Percentiles rank a stretch among this genome's conserved stretches.
These are phyloP conservation scores for Agaricus subrufescens DNA, from an alignment of 768 basidiomycete species.

Conservation along the genomic window DNA sequence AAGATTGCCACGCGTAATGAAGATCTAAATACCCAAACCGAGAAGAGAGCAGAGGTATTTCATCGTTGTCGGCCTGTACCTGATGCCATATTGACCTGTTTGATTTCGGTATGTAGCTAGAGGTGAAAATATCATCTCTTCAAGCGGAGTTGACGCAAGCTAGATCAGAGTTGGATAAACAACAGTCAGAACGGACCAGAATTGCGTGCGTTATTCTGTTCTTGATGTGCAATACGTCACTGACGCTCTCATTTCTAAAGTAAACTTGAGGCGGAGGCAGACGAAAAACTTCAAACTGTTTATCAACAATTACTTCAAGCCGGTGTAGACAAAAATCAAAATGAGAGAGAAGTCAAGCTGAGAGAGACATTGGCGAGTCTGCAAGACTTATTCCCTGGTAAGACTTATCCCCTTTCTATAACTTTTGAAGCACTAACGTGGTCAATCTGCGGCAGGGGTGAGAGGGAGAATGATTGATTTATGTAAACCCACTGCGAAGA, in stretches of 20 bases:
- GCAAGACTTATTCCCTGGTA: slow-evolving; percentile 88
- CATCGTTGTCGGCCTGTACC: slow-evolving; percentile 7
- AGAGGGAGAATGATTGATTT: slow-evolving; percentile 90
- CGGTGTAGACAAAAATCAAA: slow-evolving; percentile 83
- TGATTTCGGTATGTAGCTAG: slow-evolving; percentile 38
- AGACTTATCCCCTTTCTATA: not conserved
- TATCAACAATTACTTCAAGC: slow-evolving; percentile 86
- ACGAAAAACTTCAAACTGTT: slow-evolving; percentile 83
- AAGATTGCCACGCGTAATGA: slow-evolving; percentile 52
- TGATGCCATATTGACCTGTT: not conserved
- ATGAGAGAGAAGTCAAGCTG: slow-evolving; percentile 75
- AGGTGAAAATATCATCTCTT: slow-evolving; percentile 51
- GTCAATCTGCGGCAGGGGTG: slow-evolving; percentile 53
- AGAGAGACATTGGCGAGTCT: slow-evolving; percentile 84
- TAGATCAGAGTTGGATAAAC: slow-evolving; percentile 78
- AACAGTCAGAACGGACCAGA: slow-evolving; percentile 76
- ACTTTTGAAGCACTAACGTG: not conserved
- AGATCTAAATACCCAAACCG: slow-evolving; percentile 44
- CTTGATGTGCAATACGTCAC: not conserved
- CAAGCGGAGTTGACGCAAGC: slow-evolving; percentile 58
- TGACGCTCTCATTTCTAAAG: slow-evolving; percentile 32
- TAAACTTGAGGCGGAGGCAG: slow-evolving; percentile 85
- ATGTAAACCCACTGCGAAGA: slow-evolving; percentile 89
- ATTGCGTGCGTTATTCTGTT: slow-evolving; percentile 53
- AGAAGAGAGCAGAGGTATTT: slow-evolving; percentile 55